Evolutionary conservation across 805 yeast species (phyloP).

Genomic region (Saccharomycopsis babjevae): DNA sequence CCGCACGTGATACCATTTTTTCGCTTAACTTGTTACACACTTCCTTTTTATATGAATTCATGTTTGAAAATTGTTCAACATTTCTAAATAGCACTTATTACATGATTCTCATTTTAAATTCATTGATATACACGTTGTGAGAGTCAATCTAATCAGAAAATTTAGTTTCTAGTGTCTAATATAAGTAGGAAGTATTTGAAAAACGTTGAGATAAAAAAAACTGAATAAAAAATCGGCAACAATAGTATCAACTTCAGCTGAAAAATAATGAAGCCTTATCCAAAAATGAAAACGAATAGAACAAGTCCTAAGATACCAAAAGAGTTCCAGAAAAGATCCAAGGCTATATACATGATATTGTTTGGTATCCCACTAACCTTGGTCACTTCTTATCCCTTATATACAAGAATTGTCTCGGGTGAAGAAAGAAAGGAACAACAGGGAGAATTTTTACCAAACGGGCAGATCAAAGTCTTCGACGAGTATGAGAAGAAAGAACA

Average conservation of each 20-base stretch:
- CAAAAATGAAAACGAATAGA: not conserved
- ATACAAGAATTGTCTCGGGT: slow-evolving; percentile 23
- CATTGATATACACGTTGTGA: too few species aligned
- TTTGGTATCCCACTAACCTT: slow-evolving; percentile 8
- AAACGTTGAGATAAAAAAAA: too few species aligned
- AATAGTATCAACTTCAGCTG: too few species aligned
- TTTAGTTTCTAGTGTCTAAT: too few species aligned
- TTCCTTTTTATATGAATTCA: not conserved
- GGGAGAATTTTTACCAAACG: slow-evolving; percentile 37
- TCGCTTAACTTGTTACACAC: not conserved
- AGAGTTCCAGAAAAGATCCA: slow-evolving; percentile 2
- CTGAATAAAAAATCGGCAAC: too few species aligned
- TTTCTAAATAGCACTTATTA: not conserved
- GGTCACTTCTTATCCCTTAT: slow-evolving; percentile 10
- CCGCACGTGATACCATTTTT: not conserved
- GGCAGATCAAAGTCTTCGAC: slow-evolving; percentile 33
- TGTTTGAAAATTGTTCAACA: not conserved
- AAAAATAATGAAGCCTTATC: too few species aligned
- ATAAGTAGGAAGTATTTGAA: too few species aligned
- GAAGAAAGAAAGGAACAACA: slow-evolving; percentile 35
- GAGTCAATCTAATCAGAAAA: not conserved
- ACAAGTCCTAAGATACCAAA: slow-evolving; percentile 10
- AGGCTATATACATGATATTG: slow-evolving; percentile 20
- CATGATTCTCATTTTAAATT: too few species aligned
- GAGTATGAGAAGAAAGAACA: slow-evolving; percentile 32